These are phyloP conservation scores for Aethionema arabicum DNA, from an alignment of 345 rosid species.

Conservation along the genomic window DNA sequence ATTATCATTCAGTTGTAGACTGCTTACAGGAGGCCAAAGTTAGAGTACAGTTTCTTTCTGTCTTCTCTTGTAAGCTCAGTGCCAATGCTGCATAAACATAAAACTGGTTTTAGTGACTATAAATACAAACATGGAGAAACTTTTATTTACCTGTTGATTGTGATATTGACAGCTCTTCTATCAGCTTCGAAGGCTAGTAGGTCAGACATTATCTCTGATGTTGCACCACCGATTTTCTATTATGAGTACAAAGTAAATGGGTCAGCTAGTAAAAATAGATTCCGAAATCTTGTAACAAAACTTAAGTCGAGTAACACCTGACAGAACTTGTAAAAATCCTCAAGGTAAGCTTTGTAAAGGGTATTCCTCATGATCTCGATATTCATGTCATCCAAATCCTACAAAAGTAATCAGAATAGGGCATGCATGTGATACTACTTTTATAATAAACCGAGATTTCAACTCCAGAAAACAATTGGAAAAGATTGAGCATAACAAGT, in stretches of 20 bases:
- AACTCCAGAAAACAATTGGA: not conserved
- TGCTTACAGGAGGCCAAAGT: constrained; percentile 84
- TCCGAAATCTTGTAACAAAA: not conserved
- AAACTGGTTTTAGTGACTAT: not conserved
- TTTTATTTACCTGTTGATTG: constrained; percentile 71
- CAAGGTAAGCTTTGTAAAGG: constrained; percentile 94
- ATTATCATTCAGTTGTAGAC: constrained; percentile 1
- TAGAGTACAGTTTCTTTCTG: constrained; percentile 89
- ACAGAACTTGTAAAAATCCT: constrained; percentile 94
- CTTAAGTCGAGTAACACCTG: constrained; percentile 50
- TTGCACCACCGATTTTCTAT: constrained; percentile 98
- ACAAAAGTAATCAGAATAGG: not conserved
- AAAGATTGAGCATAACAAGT: not conserved
- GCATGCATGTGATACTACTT: not conserved
- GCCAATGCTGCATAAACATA: constrained; percentile 69
- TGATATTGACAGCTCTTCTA: constrained; percentile 93
- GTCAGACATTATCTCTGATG: constrained; percentile 97
- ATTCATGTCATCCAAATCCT: constrained; percentile 99
- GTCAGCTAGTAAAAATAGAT: not conserved
- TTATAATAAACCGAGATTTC: not conserved
- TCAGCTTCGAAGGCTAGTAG: constrained; percentile 97
- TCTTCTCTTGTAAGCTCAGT: constrained; percentile 99
- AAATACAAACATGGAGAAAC: not conserved
- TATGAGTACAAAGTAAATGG: not conserved
- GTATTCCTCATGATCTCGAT: constrained; percentile 96